Evolutionary conservation across 1,139 yeast species (phyloP).

Genomic region (Hanseniaspora gamundiae): DNA sequence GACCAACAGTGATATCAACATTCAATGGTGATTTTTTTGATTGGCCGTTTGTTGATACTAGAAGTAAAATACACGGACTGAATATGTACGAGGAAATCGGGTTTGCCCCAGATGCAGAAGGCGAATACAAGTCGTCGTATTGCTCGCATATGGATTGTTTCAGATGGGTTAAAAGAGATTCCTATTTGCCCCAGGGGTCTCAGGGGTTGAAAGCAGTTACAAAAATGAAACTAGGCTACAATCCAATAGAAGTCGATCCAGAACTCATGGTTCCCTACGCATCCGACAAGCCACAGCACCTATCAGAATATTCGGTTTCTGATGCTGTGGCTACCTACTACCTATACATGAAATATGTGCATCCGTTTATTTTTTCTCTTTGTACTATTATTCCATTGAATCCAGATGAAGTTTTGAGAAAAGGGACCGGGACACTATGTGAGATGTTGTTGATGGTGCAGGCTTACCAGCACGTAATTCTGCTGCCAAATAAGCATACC

Average conservation of each 20-base stretch:
- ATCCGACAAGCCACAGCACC: constrained; percentile 76
- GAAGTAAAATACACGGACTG: constrained; percentile 73
- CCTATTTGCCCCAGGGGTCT: constrained; percentile 94
- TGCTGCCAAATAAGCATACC: constrained; percentile 84
- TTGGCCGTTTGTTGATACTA: constrained; percentile 95
- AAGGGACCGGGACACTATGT: constrained; percentile 97
- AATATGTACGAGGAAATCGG: constrained; percentile 93
- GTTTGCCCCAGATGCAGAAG: constrained; percentile 79
- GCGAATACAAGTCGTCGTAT: constrained; percentile 83
- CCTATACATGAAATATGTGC: constrained; percentile 90
- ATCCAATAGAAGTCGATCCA: constrained; percentile 94
- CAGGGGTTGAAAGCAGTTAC: constrained; percentile 98
- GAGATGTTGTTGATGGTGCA: constrained; percentile 97
- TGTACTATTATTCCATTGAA: constrained; percentile 92
- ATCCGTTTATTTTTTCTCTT: constrained; percentile 90
- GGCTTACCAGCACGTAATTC: constrained; percentile 65
- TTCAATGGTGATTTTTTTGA: constrained; percentile 98
- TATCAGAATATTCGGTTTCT: constrained; percentile 95
- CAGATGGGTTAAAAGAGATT: constrained; percentile 98
- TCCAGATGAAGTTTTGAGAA: constrained; percentile 91
- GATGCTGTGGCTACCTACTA: constrained; percentile 99
- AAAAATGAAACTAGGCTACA: constrained; percentile 87
- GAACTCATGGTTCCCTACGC: constrained; percentile 98
- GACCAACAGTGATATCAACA: constrained; percentile 92
- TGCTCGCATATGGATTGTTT: constrained; percentile 97